Percentiles rank a stretch among this genome's conserved stretches.
Conservation (phyloP, 495 filamentous ascomycete genomes). For the Aspergillus biplanus region DNA sequence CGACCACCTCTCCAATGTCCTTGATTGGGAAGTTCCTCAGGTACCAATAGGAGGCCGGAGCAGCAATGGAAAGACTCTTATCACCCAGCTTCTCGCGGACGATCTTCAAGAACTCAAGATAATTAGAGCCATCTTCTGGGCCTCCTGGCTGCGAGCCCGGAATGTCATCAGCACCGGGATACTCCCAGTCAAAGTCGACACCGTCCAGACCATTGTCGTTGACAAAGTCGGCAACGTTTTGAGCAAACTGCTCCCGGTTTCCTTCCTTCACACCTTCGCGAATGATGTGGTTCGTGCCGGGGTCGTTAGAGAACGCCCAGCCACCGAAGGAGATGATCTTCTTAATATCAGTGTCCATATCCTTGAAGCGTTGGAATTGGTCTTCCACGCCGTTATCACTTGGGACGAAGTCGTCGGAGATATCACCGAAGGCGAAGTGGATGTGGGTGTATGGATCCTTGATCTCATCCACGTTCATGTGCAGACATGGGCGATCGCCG, state of each 20-base stretch:
- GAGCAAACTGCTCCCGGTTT: slow-evolving; percentile 37
- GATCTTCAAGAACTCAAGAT: slow-evolving; percentile 30
- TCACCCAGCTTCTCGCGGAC: neutral
- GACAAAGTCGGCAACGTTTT: slow-evolving; percentile 40
- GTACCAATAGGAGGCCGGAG: slow-evolving; percentile 35
- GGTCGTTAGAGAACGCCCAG: slow-evolving; percentile 48
- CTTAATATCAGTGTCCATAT: slow-evolving; percentile 27
- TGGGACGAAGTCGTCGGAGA: slow-evolving; percentile 33
- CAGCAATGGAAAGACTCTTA: slow-evolving; percentile 22
- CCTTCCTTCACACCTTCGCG: slow-evolving; percentile 30
- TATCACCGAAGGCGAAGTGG: slow-evolving; percentile 45
- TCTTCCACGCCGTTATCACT: slow-evolving; percentile 8
- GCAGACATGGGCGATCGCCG: neutral
- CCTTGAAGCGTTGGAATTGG: slow-evolving; percentile 31
- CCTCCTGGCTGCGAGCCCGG: slow-evolving; percentile 36
- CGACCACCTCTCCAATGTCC: slow-evolving; percentile 26
- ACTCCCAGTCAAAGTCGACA: slow-evolving; percentile 47
- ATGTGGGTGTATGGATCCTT: slow-evolving; percentile 38
- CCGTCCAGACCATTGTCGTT: slow-evolving; percentile 37
- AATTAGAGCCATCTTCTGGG: slow-evolving; percentile 23
- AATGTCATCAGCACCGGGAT: slow-evolving; percentile 42
- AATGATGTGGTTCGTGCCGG: slow-evolving; percentile 39
- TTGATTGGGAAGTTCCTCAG: slow-evolving; percentile 35
- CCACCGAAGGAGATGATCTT: slow-evolving; percentile 52
- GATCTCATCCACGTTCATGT: slow-evolving; percentile 12